Conservation (phyloP, 768 basidiomycete species). For the Mycena chlorophos region DNA sequence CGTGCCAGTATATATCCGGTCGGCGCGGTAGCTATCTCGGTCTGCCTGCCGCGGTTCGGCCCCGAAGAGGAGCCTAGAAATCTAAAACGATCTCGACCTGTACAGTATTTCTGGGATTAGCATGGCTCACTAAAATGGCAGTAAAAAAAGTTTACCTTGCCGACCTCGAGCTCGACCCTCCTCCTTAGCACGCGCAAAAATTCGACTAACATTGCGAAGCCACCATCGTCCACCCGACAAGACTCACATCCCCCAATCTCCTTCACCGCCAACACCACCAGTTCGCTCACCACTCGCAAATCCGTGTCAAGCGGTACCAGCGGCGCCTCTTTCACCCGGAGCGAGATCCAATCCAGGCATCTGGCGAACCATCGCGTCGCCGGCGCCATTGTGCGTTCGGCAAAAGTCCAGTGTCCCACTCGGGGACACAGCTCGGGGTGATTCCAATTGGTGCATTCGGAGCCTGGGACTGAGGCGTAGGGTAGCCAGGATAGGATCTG, state of each 20-base stretch:
- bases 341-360: neutral
- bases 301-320: neutral
- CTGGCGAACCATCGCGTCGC: neutral
- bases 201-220: neutral
- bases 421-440: neutral
- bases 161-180: neutral
- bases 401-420: constrained; percentile 1
- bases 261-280: neutral
- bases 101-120: neutral
- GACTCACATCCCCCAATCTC: neutral
- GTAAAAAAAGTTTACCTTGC: neutral
- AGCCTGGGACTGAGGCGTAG: neutral
- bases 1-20: too few relatives aligned
- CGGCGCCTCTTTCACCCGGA: neutral
- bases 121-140: neutral
- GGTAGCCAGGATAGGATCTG: neutral
- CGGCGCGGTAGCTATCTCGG: too few relatives aligned
- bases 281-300: neutral
- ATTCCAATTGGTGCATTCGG: neutral
- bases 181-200: neutral
- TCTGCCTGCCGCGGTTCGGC: too few relatives aligned
- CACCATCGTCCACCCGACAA: neutral
- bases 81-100: neutral
- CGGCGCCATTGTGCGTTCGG: neutral
- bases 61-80: too few relatives aligned